Conservation (phyloP, 2,329 filamentous ascomycete species). For the Colletotrichum filicis region DNA sequence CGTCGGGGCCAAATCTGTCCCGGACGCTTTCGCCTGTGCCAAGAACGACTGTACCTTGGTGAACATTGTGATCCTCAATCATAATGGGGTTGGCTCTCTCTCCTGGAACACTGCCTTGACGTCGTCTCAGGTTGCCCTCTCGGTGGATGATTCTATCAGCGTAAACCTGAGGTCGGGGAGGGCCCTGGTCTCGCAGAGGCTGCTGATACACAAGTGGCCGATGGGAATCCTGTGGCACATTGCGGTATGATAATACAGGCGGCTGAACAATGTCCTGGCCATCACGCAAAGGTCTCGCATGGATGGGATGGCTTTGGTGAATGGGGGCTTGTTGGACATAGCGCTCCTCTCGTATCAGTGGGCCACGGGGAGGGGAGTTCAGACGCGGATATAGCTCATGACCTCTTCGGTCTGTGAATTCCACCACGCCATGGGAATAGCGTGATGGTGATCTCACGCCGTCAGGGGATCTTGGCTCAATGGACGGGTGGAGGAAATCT, state of each 20-base stretch:
- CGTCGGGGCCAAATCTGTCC: constrained; percentile 29
- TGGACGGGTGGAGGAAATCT: constrained; percentile 58
- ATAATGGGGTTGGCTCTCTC: constrained; percentile 46
- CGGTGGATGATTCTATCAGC: not conserved
- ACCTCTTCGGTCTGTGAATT: constrained; percentile 25
- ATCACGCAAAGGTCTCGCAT: not conserved
- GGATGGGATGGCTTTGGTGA: constrained; percentile 8
- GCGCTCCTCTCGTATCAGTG: constrained; percentile 1
- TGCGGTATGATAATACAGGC: constrained; percentile 1
- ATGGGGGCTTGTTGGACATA: not conserved
- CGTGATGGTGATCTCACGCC: constrained; percentile 9
- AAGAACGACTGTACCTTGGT: constrained; percentile 27
- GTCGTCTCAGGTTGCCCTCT: not conserved
- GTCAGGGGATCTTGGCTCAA: constrained; percentile 55
- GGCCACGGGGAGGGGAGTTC: constrained; percentile 10
- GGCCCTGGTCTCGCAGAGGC: constrained; percentile 42
- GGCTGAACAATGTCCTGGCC: not conserved
- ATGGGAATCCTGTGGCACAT: constrained; percentile 32
- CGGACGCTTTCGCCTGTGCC: constrained; percentile 48
- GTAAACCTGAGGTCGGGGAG: constrained; percentile 43
- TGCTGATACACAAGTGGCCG: constrained; percentile 35
- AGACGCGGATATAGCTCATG: constrained; percentile 6
- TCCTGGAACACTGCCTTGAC: constrained; percentile 35
- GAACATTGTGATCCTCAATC: constrained; percentile 51
- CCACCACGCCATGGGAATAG: constrained; percentile 13